Base-by-base conservation (phyloP, 768 basidiomycete genomes). In the Rhodotorula babjevae region DNA sequence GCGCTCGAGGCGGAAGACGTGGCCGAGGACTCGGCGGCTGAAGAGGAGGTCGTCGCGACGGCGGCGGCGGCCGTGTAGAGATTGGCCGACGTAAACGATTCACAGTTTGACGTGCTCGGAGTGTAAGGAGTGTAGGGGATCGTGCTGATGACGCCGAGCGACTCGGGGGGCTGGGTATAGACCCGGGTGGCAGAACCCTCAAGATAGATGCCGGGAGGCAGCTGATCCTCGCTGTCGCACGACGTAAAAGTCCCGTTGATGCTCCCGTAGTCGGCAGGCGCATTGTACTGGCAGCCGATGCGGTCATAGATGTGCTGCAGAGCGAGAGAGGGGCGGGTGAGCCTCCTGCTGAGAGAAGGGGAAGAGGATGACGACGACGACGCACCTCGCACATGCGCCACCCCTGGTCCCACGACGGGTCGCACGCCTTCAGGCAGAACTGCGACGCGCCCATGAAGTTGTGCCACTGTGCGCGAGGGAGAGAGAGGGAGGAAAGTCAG, bases 341-440 rank as follows among this genome's bases (percentile, higher is more conserved):
- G n/a, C n/a, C n/a, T n/a, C n/a, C n/a, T n/a, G n/a, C n/a, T n/a
- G n/a, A n/a, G n/a, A n/a, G 11, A 33, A n/a, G 14, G 3, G 50
- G 36, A 40, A 44, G 36, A 23, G 53, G 36, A 31, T 10, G 23
- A 55, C 7, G 25, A 50, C 14, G 42, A 49, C 8, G 58, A 64
- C 56, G 33, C 27, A 60, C 65, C 65, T 61, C 71, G 62, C 61
- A 72, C 58, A 72, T 57, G 12, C 62, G 62, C 62, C 62, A 71
- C 40, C 68, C 75, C 76, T 86, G 83, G n/a, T 84, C 77, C 19
- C 83, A 82, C 1, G 79, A 73, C 3, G 87, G 87, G 77, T 90
- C 86, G 82, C 90, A 92, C 0, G 85, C 82, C 81, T 91, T 92
- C 74, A 89, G 77, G 81, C 90, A 92, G 84, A 90, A 89, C 33